A percentile compares a stretch with the other conserved stretches of the same genome.
phyloP scores from a whole-genome alignment of 2,329 filamentous ascomycete species.

The Pestalotiopsis sp. region DNA sequence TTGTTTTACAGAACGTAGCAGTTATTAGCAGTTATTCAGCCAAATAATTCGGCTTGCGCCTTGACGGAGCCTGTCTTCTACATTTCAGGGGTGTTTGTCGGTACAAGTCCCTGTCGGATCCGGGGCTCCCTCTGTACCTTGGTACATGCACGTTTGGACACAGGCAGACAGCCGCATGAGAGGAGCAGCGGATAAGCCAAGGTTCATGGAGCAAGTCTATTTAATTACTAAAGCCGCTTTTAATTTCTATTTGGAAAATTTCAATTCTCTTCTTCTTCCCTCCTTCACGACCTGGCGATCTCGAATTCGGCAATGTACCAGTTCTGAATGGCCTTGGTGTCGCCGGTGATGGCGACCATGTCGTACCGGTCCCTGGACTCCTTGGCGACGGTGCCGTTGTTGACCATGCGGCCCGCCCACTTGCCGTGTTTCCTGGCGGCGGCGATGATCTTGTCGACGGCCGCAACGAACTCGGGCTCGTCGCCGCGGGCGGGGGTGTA shows the following conservation, averaged over 20 bases:
- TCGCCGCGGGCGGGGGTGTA: constrained; percentile 5
- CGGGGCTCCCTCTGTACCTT: background rate
- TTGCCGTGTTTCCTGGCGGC: constrained; percentile 3
- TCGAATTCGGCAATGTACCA: constrained; percentile 7
- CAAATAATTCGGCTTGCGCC: too few species aligned
- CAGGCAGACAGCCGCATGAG: background rate
- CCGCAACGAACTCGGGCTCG: constrained; percentile 1
- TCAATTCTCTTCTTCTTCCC: background rate
- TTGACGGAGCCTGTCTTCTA: too few species aligned
- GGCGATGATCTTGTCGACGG: constrained; percentile 4
- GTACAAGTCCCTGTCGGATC: background rate
- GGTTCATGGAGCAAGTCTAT: background rate
- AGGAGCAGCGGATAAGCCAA: background rate
- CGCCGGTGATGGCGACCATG: constrained; percentile 3
- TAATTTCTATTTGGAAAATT: background rate
- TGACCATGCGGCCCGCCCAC: constrained; percentile 8
- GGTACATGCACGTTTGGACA: background rate
- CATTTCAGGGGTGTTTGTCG: too few species aligned
- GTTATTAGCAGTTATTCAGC: too few species aligned
- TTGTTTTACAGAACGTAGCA: too few species aligned
- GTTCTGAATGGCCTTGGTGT: constrained; percentile 9
- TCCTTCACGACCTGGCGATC: constrained; percentile 1
- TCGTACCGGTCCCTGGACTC: background rate
- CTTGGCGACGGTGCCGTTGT: constrained; percentile 4
- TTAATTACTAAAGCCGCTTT: background rate